Conservation (phyloP, 192 early-diverging fungal genomes). For the Chytriomyces confervae region DNA sequence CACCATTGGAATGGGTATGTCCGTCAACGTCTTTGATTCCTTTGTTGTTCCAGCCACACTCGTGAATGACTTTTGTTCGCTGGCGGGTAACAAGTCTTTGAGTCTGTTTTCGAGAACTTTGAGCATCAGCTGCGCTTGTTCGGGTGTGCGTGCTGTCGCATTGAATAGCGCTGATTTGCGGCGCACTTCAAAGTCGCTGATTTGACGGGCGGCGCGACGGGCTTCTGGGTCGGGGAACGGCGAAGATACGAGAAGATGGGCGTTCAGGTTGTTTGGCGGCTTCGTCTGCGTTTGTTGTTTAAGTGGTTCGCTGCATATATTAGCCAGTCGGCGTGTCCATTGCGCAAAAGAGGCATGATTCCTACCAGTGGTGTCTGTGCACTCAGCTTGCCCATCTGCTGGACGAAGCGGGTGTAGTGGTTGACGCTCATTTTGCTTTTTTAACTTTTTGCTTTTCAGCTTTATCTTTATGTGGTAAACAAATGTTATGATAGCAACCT, state of each 20-base stretch:
- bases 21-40: no score
- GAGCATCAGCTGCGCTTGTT: not conserved
- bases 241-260: slow-evolving; percentile 10
- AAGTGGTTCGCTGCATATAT: not conserved
- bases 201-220: not conserved
- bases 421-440: not conserved
- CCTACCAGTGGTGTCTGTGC: slow-evolving; percentile 20
- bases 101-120: not conserved
- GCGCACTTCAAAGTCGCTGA: slow-evolving; percentile 11
- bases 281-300: not conserved
- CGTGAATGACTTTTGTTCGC: no score
- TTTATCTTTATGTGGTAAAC: no score
- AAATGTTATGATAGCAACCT: no score
- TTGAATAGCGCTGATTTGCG: not conserved
- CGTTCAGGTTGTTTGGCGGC: slow-evolving; percentile 26
- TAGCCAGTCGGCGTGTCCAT: not conserved
- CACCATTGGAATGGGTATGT: slow-evolving; percentile 49
- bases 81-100: no score
- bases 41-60: no score
- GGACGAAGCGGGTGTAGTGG: slow-evolving; percentile 9
- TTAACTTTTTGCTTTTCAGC: not conserved
- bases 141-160: not conserved
- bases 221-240: slow-evolving; percentile 15
- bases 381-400: slow-evolving; percentile 17
- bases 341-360: no score